Evolutionary conservation across 345 rosid genomes (phyloP), one percentile per base, ranked within the genome.

Genomic region (Aurinia saxatilis): DNA sequence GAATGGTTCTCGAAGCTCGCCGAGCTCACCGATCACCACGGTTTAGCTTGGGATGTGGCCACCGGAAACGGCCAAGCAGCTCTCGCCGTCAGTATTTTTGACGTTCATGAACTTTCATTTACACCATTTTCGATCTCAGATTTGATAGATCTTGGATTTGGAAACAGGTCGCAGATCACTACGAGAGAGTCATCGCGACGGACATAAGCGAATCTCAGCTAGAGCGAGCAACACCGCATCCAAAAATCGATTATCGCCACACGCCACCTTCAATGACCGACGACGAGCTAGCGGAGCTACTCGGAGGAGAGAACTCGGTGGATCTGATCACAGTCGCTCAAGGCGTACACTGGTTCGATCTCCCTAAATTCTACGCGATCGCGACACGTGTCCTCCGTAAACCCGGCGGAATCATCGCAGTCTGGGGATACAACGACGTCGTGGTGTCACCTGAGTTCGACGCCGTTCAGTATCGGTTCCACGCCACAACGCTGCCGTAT

Each of bases 61-160:
- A 80, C 84, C 10, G 82, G 92, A 63, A 83, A 78, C 44, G 92
- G 92, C 49, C 92, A 85, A 74, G 95, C 91, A 4, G 79, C 87
- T 59, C 50, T 77, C 45, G 75, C 78, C 46, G 91, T 84, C 7
- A 63, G 78, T 71, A 17, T 25, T 36, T n/a, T 12, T 14, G 13
- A 45, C 46, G 14, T 13, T 31, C 44, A 50, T 40, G 4, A 52
- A 44, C 49, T 46, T n/a, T 69, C 10, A 3, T 68, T 41, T 30
- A 67, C 54, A 49, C 1, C 41, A 10, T 21, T 21, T n/a, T 19
- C 1, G 38, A 68, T 59, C 65, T 60, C 15, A 3, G 55, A 34
- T 27, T 45, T 47, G 8, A 29, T 36, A 37, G 21, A 29, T 68
- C 63, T 61, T 38, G 36, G 19, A 6, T 30, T 39, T 47, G 50